Conservation (phyloP, 805 yeast genomes). For the Lachancea sp. region DNA sequence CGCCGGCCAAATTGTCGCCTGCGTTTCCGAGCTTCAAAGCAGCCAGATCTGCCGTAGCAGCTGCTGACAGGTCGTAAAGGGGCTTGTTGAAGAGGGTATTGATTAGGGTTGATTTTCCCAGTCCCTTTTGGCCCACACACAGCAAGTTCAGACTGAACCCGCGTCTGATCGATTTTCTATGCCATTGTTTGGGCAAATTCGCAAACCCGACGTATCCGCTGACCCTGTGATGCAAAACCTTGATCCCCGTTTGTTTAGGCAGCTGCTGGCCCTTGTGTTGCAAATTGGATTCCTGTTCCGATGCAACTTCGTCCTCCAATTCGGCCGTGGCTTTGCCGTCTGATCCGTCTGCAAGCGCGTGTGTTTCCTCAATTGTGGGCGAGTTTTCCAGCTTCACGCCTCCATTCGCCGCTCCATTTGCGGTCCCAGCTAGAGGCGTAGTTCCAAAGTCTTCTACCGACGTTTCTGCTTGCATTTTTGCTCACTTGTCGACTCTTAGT, state of each 20-base stretch:
- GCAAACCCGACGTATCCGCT: conserved; percentile 96
- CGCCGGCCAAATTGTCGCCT: background rate
- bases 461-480: conserved; percentile 5
- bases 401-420: background rate
- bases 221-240: conserved; percentile 73
- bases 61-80: conserved; percentile 34
- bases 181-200: conserved; percentile 98
- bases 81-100: conserved; percentile 80
- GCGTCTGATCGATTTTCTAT: conserved; percentile 80
- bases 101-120: conserved; percentile 88
- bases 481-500: conserved; percentile 1
- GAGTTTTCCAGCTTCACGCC: conserved; percentile 4
- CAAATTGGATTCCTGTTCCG: background rate
- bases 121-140: conserved; percentile 87
- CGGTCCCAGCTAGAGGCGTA: background rate
- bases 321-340: background rate
- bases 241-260: conserved; percentile 38
- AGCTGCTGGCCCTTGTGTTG: conserved; percentile 20
- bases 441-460: conserved; percentile 1
- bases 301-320: background rate
- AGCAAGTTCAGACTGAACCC: conserved; percentile 86
- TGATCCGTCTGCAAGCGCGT: background rate
- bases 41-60: conserved; percentile 8
- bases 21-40: conserved; percentile 12
- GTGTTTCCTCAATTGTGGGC: conserved; percentile 1